A percentile compares a stretch with the other conserved stretches of the same genome.
Evolutionary conservation across 169 alveolate genomes (phyloP).

Genomic region (Amoebophrya sp.): DNA sequence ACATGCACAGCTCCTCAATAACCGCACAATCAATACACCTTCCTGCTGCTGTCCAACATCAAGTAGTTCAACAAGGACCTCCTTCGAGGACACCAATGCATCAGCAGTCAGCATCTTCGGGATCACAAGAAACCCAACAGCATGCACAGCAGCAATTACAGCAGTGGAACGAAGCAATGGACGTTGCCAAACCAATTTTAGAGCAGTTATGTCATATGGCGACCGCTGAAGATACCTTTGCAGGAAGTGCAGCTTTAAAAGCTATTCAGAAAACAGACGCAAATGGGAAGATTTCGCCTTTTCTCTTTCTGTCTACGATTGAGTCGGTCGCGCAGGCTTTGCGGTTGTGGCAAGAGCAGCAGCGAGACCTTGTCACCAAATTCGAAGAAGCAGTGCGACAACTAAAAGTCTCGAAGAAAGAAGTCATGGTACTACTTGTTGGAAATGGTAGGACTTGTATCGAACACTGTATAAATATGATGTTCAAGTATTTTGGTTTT

Average conservation of each 20-base stretch:
- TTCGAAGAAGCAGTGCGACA: background rate
- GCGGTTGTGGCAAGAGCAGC: conserved; percentile 16
- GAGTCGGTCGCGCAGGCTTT: background rate
- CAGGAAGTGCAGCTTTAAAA: background rate
- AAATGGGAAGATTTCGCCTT: too few relatives aligned
- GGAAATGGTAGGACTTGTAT: background rate
- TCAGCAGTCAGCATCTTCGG: too few relatives aligned
- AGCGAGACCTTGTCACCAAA: background rate
- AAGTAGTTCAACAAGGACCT: too few relatives aligned
- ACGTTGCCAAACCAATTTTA: background rate
- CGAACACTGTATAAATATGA: background rate
- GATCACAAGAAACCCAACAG: too few relatives aligned
- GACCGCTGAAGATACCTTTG: background rate
- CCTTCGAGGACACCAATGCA: too few relatives aligned
- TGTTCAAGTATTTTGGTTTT: background rate
- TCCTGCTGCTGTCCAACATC: too few relatives aligned
- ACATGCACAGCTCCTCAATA: too few relatives aligned
- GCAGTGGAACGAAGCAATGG: background rate
- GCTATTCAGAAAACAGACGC: background rate
- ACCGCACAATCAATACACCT: too few relatives aligned
- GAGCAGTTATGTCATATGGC: background rate
- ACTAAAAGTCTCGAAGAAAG: background rate
- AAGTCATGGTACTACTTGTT: background rate
- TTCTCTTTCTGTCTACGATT: background rate
- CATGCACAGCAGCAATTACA: too few relatives aligned